A percentile compares a stretch with the other conserved stretches of the same genome.
Conservation (phyloP, 2,329 filamentous ascomycete species). For the Fusarium transvaalense region DNA sequence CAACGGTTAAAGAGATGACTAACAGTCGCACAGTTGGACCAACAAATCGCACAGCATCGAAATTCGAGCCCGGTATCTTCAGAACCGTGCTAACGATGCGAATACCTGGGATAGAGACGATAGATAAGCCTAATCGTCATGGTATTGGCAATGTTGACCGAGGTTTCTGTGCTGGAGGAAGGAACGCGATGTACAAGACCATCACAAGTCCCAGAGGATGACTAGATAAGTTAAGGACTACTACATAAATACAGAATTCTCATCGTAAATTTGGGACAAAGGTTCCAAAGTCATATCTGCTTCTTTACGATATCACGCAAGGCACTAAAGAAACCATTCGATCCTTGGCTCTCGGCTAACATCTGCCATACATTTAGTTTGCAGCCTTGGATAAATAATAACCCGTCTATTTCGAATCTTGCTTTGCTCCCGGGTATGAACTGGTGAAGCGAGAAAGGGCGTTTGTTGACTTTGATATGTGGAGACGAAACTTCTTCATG, state of each 20-base stretch:
- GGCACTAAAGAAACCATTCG: neutral
- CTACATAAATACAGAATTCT: neutral
- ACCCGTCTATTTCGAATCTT: neutral
- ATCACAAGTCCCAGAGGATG: neutral
- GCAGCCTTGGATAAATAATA: too few relatives aligned
- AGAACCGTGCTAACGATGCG: slow-evolving; percentile 8
- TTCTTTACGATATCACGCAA: neutral
- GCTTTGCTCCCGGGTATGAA: neutral
- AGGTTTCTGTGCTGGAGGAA: neutral
- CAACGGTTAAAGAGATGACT: neutral
- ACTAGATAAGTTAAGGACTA: neutral
- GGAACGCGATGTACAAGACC: neutral
- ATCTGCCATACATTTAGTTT: neutral
- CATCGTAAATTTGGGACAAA: neutral
- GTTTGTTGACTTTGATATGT: slow-evolving; percentile 16
- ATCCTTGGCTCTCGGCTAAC: neutral
- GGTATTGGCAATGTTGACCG: neutral
- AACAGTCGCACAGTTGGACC: slow-evolving; percentile 43
- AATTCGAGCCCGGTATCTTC: slow-evolving; percentile 39
- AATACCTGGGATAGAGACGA: slow-evolving; percentile 44
- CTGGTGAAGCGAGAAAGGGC: neutral
- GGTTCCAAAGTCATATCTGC: neutral
- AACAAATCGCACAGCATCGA: slow-evolving; percentile 45
- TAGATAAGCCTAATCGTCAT: slow-evolving; percentile 17
- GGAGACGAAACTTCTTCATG: neutral